These are phyloP conservation scores for Dalbergia cochinchinensis DNA, from an alignment of 306 rosid genomes.

Conservation along the genomic window DNA sequence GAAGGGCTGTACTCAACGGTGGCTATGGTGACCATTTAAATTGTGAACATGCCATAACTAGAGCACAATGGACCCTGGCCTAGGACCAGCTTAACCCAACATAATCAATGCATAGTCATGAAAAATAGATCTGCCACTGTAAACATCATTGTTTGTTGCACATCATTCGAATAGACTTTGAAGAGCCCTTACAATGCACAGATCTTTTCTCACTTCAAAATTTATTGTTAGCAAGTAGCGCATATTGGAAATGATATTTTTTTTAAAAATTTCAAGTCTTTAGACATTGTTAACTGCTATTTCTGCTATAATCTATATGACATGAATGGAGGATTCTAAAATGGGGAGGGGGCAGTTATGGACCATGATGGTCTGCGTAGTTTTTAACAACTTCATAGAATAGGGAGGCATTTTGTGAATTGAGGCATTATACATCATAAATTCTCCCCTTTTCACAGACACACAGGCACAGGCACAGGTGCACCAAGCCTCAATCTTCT, in stretches of 20 bases:
- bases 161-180: neutral
- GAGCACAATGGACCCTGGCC: neutral
- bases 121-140: neutral
- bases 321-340: too few species aligned
- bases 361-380: too few species aligned
- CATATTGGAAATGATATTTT: neutral
- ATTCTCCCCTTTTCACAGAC: too few species aligned
- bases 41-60: neutral
- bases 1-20: too few species aligned
- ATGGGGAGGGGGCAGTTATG: too few species aligned
- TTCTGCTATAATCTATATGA: too few species aligned
- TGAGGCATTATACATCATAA: too few species aligned
- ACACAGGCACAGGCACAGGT: too few species aligned
- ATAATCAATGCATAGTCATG: neutral
- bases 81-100: slow-evolving; percentile 11
- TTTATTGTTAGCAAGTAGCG: neutral
- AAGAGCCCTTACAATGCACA: neutral
- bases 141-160: neutral
- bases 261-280: neutral
- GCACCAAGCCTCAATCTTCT: too few species aligned
- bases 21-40: neutral
- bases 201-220: neutral
- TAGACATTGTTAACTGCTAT: neutral
- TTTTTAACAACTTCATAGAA: too few species aligned
- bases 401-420: too few species aligned